Evolutionary conservation across 495 filamentous ascomycete species (phyloP).

Genomic region (Aspergillus haitiensis): DNA sequence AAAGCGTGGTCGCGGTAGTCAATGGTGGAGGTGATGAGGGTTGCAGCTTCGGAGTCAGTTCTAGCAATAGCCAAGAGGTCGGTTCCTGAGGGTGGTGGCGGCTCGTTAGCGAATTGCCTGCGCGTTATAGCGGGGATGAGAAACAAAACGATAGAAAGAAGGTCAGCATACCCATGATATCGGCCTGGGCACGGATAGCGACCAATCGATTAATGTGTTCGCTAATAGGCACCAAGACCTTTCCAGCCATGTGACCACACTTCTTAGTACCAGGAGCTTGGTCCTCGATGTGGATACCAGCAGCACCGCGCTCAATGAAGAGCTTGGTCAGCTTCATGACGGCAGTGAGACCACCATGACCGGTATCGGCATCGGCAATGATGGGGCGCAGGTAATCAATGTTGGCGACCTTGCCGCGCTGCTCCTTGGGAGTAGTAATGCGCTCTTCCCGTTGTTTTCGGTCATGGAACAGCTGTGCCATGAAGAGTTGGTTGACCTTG

Average conservation of each 20-base stretch:
- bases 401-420: slow-evolving; percentile 74
- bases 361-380: slow-evolving; percentile 95
- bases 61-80: slow-evolving; percentile 90
- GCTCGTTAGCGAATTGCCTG: neutral
- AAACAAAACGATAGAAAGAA: too few species aligned
- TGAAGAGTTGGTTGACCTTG: slow-evolving; percentile 95
- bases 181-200: slow-evolving; percentile 93
- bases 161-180: slow-evolving; percentile 80
- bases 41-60: slow-evolving; percentile 96
- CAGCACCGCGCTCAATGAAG: slow-evolving; percentile 94
- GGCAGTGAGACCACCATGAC: slow-evolving; percentile 93
- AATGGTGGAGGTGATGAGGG: slow-evolving; percentile 94
- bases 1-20: slow-evolving; percentile 92
- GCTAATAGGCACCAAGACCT: slow-evolving; percentile 94
- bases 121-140: neutral
- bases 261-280: slow-evolving; percentile 99
- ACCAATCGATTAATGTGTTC: slow-evolving; percentile 99
- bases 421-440: slow-evolving; percentile 69
- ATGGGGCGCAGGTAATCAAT: slow-evolving; percentile 94
- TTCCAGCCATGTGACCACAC: slow-evolving; percentile 99
- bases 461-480: slow-evolving; percentile 99
- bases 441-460: slow-evolving; percentile 97
- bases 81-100: slow-evolving; percentile 45
- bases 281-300: slow-evolving; percentile 98
- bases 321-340: slow-evolving; percentile 99